Evolutionary conservation across 2,329 filamentous ascomycete species (phyloP).

Genomic region (Amphichorda felina): DNA sequence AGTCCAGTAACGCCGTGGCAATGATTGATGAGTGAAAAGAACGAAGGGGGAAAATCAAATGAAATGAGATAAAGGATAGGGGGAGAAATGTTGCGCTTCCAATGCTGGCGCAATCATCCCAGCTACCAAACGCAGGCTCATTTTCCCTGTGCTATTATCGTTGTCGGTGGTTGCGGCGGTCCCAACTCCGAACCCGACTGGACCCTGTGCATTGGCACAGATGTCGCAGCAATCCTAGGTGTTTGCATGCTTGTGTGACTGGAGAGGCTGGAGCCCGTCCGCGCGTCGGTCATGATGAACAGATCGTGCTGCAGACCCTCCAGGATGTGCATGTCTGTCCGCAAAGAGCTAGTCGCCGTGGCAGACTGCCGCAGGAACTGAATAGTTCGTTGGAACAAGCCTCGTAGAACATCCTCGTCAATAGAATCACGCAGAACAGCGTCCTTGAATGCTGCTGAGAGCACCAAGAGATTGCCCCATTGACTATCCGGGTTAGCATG

Average conservation of each 20-base stretch:
- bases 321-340: conserved; percentile 64
- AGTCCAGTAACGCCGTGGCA: background rate
- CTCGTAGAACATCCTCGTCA: conserved; percentile 37
- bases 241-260: conserved; percentile 19
- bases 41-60: background rate
- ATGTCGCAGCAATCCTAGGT: conserved; percentile 5
- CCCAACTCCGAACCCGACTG: background rate
- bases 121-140: background rate
- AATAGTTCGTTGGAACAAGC: conserved; percentile 63
- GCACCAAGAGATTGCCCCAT: conserved; percentile 92
- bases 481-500: conserved; percentile 44
- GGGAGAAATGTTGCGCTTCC: too few species aligned
- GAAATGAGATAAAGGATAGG: background rate
- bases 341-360: conserved; percentile 63
- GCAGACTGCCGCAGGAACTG: conserved; percentile 59
- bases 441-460: conserved; percentile 69
- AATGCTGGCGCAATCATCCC: background rate
- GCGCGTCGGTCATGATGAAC: conserved; percentile 17
- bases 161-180: background rate
- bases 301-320: conserved; percentile 37
- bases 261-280: conserved; percentile 28
- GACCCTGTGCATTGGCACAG: background rate
- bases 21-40: background rate
- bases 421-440: conserved; percentile 47
- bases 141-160: background rate